phyloP scores from a whole-genome alignment of 495 filamentous ascomycete species.

The Darksidea phi region DNA sequence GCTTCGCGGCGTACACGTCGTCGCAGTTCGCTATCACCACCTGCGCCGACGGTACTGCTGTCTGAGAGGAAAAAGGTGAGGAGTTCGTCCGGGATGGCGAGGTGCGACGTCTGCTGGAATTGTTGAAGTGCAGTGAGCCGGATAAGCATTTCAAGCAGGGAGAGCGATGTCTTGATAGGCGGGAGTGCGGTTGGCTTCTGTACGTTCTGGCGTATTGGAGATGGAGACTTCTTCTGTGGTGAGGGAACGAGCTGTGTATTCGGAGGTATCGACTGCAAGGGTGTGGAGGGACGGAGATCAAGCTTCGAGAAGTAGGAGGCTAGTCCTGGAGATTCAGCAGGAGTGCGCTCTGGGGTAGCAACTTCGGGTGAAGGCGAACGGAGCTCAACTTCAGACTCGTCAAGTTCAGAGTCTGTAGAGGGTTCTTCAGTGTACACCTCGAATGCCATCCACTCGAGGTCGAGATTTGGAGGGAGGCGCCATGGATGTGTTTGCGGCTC shows the following conservation, averaged over 20 bases:
- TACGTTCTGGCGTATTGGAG: conserved; percentile 34
- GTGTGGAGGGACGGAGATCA: conserved; percentile 40
- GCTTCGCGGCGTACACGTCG: conserved; percentile 70
- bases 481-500: conserved; percentile 49
- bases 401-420: conserved; percentile 44
- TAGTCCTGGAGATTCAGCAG: conserved; percentile 37
- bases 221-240: conserved; percentile 53
- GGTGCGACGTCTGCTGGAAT: conserved; percentile 90
- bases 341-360: conserved; percentile 21
- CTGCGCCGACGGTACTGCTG: conserved; percentile 69
- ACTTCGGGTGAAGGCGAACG: conserved; percentile 40
- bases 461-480: conserved; percentile 73
- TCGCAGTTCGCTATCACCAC: conserved; percentile 67
- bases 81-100: conserved; percentile 91
- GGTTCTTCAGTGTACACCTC: conserved; percentile 75
- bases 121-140: conserved; percentile 93
- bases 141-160: conserved; percentile 89
- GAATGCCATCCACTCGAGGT: conserved; percentile 94
- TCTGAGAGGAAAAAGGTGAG: conserved; percentile 93
- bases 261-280: conserved; percentile 30
- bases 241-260: conserved; percentile 29
- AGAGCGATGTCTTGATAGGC: conserved; percentile 67
- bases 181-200: conserved; percentile 27
- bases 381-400: conserved; percentile 59
- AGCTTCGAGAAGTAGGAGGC: conserved; percentile 43